These are phyloP conservation scores for Wolfiporia cocos DNA, from an alignment of 1,284 basidiomycete genomes.

Conservation along the genomic window DNA sequence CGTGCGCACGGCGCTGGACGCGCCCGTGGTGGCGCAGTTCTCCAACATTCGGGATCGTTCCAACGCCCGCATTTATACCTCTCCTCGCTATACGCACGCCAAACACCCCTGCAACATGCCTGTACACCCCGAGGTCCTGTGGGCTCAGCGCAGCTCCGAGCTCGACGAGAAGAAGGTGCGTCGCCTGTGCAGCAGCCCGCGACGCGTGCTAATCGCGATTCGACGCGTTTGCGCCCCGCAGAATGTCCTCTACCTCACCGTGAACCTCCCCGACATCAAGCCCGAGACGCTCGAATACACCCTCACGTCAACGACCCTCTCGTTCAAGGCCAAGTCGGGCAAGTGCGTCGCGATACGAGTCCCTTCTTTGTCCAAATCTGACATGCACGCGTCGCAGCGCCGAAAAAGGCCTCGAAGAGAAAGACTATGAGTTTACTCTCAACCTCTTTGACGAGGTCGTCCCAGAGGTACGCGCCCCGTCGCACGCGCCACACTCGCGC, in stretches of 20 bases:
- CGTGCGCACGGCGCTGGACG: neutral
- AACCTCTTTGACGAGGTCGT: constrained; percentile 70
- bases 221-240: constrained; percentile 30
- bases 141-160: constrained; percentile 84
- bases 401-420: constrained; percentile 46
- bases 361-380: constrained; percentile 1
- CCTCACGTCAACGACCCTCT: constrained; percentile 56
- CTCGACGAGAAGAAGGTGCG: constrained; percentile 63
- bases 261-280: constrained; percentile 81
- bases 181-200: constrained; percentile 10
- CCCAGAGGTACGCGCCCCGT: constrained; percentile 49
- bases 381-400: constrained; percentile 27
- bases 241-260: constrained; percentile 81
- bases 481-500: neutral
- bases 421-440: constrained; percentile 68
- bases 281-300: constrained; percentile 55
- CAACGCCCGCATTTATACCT: constrained; percentile 13
- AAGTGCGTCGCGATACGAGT: constrained; percentile 41
- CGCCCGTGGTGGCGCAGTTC: constrained; percentile 17
- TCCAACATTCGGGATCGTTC: constrained; percentile 32
- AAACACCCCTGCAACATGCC: constrained; percentile 27
- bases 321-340: constrained; percentile 69
- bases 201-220: too few relatives aligned
- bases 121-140: constrained; percentile 80
- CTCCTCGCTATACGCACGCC: constrained; percentile 7